Evolutionary conservation across 179 eudicot species (phyloP), one percentile per base, ranked within the genome.

Genomic region (Spinacia oleracea): DNA sequence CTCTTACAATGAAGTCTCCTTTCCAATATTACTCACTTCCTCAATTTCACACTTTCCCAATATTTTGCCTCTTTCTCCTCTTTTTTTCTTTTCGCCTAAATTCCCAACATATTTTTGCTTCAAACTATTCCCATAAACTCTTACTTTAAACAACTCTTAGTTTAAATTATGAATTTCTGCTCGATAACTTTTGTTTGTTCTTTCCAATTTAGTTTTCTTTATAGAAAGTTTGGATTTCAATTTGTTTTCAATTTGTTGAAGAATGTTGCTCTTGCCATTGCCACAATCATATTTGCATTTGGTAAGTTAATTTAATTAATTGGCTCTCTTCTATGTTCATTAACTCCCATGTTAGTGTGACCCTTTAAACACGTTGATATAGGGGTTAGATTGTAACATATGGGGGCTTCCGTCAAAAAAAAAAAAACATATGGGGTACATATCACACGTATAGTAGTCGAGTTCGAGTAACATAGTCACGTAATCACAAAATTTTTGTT

Each of bases 211-310:
- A 45, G 63, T 9, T 81, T 51, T 34, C 32, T 80, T 59, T 77
- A 82, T 79, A 83, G 62, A 77, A 75, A 80, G 18, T 81, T 75
- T 74, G 79, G 85, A 3, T 34, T 83, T 82, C 74, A 80, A 18
- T 70, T 85, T n/a, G 80, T 48, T 51, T 73, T 80, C 64, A 75
- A 40, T 38, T 50, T 55, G 65, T 75, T 91, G 50, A 74, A 85
- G 85, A 83, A 70, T 74, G 25, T 78, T 76, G 78, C 72, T 62
- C 53, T 81, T 29, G 88, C 88, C 45, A 70, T 83, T 3, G 66
- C 83, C 56, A 85, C 88, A 31, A 86, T 89, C 83, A 53, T 84
- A 77, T 81, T 90, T 70, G 87, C 93, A 64, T 21, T 90, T 55
- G 97, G 97, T 91, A 85, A 67, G 84, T 71, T 66, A 10, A 18